phyloP scores from a whole-genome alignment of 2,329 filamentous ascomycete genomes.

The Clonostachys rosea region DNA sequence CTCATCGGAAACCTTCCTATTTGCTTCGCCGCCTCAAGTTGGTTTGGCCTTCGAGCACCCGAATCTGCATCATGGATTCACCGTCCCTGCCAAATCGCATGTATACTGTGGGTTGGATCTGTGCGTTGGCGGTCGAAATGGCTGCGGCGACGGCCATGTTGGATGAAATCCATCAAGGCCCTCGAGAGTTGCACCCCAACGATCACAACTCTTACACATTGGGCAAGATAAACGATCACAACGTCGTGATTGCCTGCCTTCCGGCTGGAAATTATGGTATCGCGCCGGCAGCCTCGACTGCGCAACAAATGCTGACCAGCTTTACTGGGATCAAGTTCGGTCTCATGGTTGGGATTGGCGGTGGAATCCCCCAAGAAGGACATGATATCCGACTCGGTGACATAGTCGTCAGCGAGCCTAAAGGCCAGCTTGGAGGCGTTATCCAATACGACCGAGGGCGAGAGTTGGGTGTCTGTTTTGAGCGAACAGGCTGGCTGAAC shows the following conservation, averaged over 20 bases:
- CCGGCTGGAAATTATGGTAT: conserved; percentile 17
- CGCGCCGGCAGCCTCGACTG: conserved; percentile 14
- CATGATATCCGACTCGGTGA: conserved; percentile 30
- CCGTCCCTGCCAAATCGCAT: too few relatives aligned
- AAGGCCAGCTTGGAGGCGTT: not conserved
- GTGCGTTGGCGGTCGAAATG: not conserved
- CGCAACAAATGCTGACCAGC: conserved; percentile 14
- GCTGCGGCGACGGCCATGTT: not conserved
- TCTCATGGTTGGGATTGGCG: conserved; percentile 24
- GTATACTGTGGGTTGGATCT: not conserved
- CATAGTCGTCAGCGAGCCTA: conserved; percentile 17
- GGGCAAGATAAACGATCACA: conserved; percentile 9
- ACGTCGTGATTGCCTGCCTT: conserved; percentile 13
- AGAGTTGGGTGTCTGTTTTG: conserved; percentile 3
- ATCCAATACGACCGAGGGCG: conserved; percentile 7
- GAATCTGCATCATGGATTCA: too few relatives aligned
- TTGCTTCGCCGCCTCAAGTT: too few relatives aligned
- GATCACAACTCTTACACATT: conserved; percentile 22
- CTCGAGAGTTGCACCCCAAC: conserved; percentile 3
- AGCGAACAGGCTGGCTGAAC: not conserved
- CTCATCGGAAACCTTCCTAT: too few relatives aligned
- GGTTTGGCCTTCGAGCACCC: too few relatives aligned
- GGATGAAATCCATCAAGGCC: not conserved
- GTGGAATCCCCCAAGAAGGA: conserved; percentile 18
- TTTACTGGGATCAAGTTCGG: conserved; percentile 18